Percentiles rank a stretch among this genome's conserved stretches.
Evolutionary conservation across 1,284 basidiomycete species (phyloP).

Genomic region (Ustilago trichophora): DNA sequence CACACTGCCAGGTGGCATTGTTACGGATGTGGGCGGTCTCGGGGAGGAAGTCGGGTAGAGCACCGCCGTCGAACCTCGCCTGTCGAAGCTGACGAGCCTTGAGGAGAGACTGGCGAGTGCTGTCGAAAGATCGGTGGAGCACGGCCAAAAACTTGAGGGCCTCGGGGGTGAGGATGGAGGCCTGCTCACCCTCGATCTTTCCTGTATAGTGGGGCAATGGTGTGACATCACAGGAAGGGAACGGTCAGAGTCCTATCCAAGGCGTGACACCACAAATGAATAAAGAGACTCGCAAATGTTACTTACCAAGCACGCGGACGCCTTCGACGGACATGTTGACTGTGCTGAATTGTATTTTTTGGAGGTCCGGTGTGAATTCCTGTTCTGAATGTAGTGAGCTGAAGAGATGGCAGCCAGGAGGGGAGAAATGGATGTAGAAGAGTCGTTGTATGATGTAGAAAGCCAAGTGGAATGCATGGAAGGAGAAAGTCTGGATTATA

Average conservation of each 20-base stretch:
- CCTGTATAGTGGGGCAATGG: constrained; percentile 26
- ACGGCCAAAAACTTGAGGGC: constrained; percentile 89
- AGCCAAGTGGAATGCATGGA: no score
- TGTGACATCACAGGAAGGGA: background rate
- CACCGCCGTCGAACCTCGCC: constrained; percentile 67
- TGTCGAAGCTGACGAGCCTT: constrained; percentile 71
- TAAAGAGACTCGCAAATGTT: background rate
- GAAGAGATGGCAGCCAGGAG: background rate
- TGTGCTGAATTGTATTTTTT: constrained; percentile 1
- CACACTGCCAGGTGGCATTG: constrained; percentile 91
- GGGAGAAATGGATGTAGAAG: background rate
- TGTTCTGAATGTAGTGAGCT: background rate
- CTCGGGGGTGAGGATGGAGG: constrained; percentile 80
- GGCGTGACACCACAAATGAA: no score
- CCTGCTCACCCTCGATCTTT: constrained; percentile 66
- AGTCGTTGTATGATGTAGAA: no score
- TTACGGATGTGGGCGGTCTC: constrained; percentile 91
- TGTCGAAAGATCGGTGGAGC: constrained; percentile 91
- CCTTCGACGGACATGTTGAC: constrained; percentile 64
- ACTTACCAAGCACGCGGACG: constrained; percentile 64
- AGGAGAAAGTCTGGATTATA: constrained; percentile 12
- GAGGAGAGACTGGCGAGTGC: constrained; percentile 72
- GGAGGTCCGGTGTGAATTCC: background rate
- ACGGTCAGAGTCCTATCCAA: no score
- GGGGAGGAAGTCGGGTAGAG: constrained; percentile 81